phyloP scores from a whole-genome alignment of 1,139 yeast genomes.

The Wickerhamomyces sp. region DNA sequence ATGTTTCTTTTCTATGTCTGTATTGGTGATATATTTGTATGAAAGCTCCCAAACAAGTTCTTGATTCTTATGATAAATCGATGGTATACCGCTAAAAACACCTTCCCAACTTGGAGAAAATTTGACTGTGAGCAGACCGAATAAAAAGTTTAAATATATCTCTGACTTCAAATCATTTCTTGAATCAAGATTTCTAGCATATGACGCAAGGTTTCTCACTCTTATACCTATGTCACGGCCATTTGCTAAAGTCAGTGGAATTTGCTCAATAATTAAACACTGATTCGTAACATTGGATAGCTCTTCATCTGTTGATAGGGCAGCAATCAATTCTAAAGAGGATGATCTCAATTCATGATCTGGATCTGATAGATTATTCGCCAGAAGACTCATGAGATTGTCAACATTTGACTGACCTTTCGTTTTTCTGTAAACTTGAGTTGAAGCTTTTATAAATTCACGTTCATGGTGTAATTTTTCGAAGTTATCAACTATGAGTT shows the following conservation, averaged over 20 bases:
- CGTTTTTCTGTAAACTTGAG: conserved; percentile 6
- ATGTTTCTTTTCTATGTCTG: conserved; percentile 3
- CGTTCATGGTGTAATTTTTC: conserved; percentile 8
- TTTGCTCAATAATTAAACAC: conserved; percentile 59
- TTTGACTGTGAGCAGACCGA: conserved; percentile 70
- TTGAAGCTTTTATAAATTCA: conserved; percentile 12
- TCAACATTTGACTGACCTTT: conserved; percentile 4
- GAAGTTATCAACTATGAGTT: conserved; percentile 11
- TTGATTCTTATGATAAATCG: conserved; percentile 40
- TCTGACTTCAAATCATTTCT: conserved; percentile 29
- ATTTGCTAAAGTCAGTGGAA: conserved; percentile 64
- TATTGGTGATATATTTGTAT: conserved; percentile 31
- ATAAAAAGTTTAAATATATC: conserved; percentile 51
- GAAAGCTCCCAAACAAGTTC: conserved; percentile 55
- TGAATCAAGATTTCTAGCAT: conserved; percentile 38
- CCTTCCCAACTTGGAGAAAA: conserved; percentile 89
- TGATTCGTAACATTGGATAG: conserved; percentile 35
- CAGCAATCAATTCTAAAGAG: conserved; percentile 38
- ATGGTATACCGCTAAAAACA: conserved; percentile 56
- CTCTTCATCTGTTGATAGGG: conserved; percentile 28
- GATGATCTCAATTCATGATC: conserved; percentile 43
- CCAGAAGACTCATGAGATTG: conserved; percentile 6
- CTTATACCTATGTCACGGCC: conserved; percentile 75
- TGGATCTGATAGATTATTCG: conserved; percentile 40
- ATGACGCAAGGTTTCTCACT: conserved; percentile 55